Evolutionary conservation across 2,329 filamentous ascomycete species (phyloP).

Genomic region (Xylariomycetidae sp.): DNA sequence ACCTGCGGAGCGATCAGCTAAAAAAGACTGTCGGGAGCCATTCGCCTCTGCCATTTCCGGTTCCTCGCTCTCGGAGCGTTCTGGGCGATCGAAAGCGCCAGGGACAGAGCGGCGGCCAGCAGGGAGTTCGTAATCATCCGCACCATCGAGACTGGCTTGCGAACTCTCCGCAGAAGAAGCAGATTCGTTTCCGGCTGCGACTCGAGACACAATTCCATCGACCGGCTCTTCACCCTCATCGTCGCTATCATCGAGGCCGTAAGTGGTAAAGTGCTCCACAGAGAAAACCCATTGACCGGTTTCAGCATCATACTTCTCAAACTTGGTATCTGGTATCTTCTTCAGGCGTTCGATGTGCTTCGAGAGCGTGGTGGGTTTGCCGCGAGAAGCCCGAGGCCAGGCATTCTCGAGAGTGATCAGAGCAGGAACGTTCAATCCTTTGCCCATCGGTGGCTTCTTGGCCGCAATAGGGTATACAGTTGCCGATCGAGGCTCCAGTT

Average conservation of each 20-base stretch:
- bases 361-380: slow-evolving; percentile 58
- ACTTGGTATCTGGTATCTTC: slow-evolving; percentile 73
- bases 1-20: slow-evolving; percentile 86
- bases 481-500: slow-evolving; percentile 69
- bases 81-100: slow-evolving; percentile 68
- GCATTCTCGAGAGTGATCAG: slow-evolving; percentile 86
- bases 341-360: slow-evolving; percentile 81
- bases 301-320: slow-evolving; percentile 70
- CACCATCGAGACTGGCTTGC: slow-evolving; percentile 35
- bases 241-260: slow-evolving; percentile 74
- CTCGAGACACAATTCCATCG: slow-evolving; percentile 27
- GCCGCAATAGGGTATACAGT: slow-evolving; percentile 77
- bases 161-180: slow-evolving; percentile 19
- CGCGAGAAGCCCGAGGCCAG: slow-evolving; percentile 68
- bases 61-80: slow-evolving; percentile 48
- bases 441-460: slow-evolving; percentile 77
- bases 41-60: slow-evolving; percentile 40
- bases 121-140: too few species aligned
- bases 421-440: slow-evolving; percentile 87
- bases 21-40: slow-evolving; percentile 66
- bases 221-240: slow-evolving; percentile 65
- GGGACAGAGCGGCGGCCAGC: slow-evolving; percentile 55
- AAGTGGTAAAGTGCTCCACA: slow-evolving; percentile 96
- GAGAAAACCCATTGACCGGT: slow-evolving; percentile 86
- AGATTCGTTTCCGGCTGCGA: slow-evolving; percentile 15